Base-by-base conservation (phyloP, 2,329 filamentous ascomycete genomes). In the Hypoxylon sp. region DNA sequence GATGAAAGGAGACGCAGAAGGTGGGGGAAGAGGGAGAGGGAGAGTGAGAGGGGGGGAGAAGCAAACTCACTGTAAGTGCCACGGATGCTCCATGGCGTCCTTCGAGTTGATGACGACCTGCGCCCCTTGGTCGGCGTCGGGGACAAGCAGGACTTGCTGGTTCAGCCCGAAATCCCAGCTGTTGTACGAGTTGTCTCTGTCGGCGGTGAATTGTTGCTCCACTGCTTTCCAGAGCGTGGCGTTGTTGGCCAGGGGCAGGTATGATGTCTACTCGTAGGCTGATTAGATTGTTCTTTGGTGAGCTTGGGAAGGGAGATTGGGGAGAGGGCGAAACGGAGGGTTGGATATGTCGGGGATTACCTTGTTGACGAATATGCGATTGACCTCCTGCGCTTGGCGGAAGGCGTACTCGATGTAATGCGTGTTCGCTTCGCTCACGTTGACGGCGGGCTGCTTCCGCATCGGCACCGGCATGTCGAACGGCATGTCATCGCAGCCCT, bases 1-100 rank as follows among this genome's bases (percentile, higher is more conserved):
- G n/a, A n/a, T n/a, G n/a, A n/a, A n/a, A n/a, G n/a, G n/a, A n/a
- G n/a, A n/a, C n/a, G n/a, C n/a, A n/a, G n/a, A n/a, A n/a, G n/a
- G n/a, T n/a, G n/a, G n/a, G n/a, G n/a, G n/a, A n/a, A n/a, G 30
- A 12, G 9, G 32, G 6, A 20, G 51, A 38, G 8, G 42, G 30
- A 22, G 14, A 4, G 7, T 16, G 40, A 36, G 32, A 45, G 24
- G 14, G 26, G 6, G 48, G 54, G 22, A 14, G 36, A 38, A 38
- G 36, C 2, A 5, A 44, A 64, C 73, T 60, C 51, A 78, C 74
- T 80, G 78, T 60, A 80, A 66, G 55, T 80, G 78, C 72, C 77
- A 80, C 1, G 78, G 78, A 58, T 80, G 78, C 64, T 78, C 76
- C 78, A 80, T 80, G 36, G 71, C 75, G 65, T 79, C 78, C 18